Percentiles rank a stretch among this genome's conserved stretches.
These are phyloP conservation scores for Lunularia cruciata DNA, from an alignment of 225 moss, liverwort and hornwort genomes.

Conservation along the genomic window DNA sequence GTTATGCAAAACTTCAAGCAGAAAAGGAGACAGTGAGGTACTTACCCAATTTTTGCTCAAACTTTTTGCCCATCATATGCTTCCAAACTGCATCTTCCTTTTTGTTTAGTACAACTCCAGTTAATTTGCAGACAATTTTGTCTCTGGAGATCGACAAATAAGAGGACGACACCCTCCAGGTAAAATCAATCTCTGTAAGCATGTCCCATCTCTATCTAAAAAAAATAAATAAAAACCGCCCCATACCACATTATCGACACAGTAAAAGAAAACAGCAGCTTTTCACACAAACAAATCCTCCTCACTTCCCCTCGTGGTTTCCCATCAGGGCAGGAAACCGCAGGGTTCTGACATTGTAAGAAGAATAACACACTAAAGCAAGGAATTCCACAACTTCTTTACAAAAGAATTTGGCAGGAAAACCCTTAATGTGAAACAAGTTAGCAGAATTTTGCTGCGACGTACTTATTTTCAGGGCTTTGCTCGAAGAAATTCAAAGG, in stretches of 20 bases:
- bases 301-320: too few species aligned
- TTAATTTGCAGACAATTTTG: constrained; percentile 58
- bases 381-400: too few species aligned
- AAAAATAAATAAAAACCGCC: too few species aligned
- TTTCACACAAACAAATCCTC: too few species aligned
- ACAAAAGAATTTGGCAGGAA: too few species aligned
- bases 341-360: too few species aligned
- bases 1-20: neutral
- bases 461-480: constrained; percentile 43
- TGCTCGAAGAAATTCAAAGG: constrained; percentile 51
- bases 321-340: too few species aligned
- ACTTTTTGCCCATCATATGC: constrained; percentile 61
- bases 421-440: neutral
- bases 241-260: neutral
- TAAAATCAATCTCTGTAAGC: too few species aligned
- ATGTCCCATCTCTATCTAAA: too few species aligned
- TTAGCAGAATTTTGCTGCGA: neutral
- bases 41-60: constrained; percentile 52
- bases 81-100: constrained; percentile 64
- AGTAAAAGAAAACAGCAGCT: too few species aligned
- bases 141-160: constrained; percentile 33
- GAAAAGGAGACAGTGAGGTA: neutral
- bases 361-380: too few species aligned
- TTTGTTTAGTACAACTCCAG: constrained; percentile 59
- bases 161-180: neutral